These are phyloP conservation scores for Batrachochytrium dendrobatidis DNA, from an alignment of 371 early-diverging fungal species.

Conservation along the genomic window DNA sequence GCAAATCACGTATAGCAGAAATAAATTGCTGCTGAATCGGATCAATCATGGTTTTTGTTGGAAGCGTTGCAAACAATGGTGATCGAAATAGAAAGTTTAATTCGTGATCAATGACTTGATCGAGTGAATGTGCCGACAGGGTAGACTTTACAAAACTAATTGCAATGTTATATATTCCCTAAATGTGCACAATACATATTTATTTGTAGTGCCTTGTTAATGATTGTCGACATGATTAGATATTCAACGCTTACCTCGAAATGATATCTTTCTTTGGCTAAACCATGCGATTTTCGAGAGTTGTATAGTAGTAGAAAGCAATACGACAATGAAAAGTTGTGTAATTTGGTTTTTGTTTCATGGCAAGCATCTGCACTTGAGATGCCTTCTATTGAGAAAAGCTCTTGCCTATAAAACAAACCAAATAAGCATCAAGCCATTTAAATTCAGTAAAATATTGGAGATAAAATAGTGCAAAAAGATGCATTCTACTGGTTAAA, in stretches of 20 bases:
- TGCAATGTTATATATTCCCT: conserved; percentile 30
- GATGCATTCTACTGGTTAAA: conserved; percentile 5
- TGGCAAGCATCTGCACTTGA: conserved; percentile 6
- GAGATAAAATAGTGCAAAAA: conserved; percentile 14
- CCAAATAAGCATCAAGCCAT: not conserved
- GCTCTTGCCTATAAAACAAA: not conserved
- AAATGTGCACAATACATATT: conserved; percentile 4
- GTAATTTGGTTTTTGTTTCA: conserved; percentile 7
- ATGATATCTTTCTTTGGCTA: conserved; percentile 29
- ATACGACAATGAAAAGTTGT: conserved; percentile 26
- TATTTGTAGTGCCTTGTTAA: not conserved
- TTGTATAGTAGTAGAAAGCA: conserved; percentile 33
- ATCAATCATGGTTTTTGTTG: conserved; percentile 8
- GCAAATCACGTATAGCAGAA: no score
- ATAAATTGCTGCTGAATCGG: conserved; percentile 6
- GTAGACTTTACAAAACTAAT: conserved; percentile 15
- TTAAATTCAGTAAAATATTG: not conserved
- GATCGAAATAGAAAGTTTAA: conserved; percentile 36
- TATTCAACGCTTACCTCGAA: conserved; percentile 27
- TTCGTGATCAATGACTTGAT: conserved; percentile 20
- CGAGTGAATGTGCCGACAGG: conserved; percentile 14
- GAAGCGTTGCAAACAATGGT: conserved; percentile 21
- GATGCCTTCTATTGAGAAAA: conserved; percentile 10
- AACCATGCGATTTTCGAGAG: conserved; percentile 16
- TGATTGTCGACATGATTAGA: not conserved